Evolutionary conservation across 164 flowering plant species (phyloP).

Genomic region (Macadamia tetraphylla): DNA sequence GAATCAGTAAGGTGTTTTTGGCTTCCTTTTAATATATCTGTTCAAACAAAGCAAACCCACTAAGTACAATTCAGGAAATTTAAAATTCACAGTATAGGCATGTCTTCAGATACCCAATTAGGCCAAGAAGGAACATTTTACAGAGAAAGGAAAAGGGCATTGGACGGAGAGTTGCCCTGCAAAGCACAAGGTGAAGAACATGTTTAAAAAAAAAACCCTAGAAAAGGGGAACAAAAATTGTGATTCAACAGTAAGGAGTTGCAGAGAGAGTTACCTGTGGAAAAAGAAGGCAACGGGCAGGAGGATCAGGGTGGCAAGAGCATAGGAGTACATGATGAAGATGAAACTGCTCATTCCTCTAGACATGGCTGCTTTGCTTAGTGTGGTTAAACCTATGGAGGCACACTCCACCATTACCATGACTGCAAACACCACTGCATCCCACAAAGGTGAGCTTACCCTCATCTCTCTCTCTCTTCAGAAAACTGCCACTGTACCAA

Average conservation of each 20-base stretch:
- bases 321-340: conserved; percentile 35
- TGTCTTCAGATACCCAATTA: neutral
- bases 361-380: conserved; percentile 40
- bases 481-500: neutral
- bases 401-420: conserved; percentile 3
- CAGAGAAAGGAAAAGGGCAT: neutral
- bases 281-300: conserved; percentile 20
- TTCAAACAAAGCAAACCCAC: neutral
- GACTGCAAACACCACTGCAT: neutral
- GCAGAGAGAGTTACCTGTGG: conserved; percentile 11
- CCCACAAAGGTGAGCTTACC: neutral
- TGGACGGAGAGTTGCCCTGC: neutral
- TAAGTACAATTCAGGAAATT: neutral
- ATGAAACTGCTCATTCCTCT: conserved; percentile 37
- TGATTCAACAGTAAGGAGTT: no score
- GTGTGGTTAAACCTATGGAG: conserved; percentile 27
- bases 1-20: neutral
- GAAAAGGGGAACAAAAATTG: no score
- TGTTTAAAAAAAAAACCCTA: neutral
- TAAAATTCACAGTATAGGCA: neutral
- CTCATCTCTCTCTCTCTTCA: neutral
- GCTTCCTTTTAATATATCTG: neutral
- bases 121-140: neutral
- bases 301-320: conserved; percentile 31
- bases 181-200: neutral